These are phyloP conservation scores for Polytrichum commune DNA, from an alignment of 225 moss, liverwort and hornwort genomes.

Conservation along the genomic window DNA sequence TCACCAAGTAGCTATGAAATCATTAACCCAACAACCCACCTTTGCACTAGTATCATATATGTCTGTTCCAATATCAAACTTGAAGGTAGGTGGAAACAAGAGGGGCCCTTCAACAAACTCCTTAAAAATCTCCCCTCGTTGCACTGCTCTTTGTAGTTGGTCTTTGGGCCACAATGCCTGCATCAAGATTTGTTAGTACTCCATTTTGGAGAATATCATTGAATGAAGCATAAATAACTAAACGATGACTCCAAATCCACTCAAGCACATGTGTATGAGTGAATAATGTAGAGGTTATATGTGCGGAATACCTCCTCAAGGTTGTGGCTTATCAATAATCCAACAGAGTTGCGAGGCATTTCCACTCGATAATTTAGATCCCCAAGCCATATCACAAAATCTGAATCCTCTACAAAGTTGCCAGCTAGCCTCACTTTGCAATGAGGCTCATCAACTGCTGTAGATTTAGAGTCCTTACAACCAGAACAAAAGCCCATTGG, in stretches of 20 bases:
- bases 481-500: conserved; percentile 25
- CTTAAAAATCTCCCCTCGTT: conserved; percentile 54
- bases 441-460: conserved; percentile 18
- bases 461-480: conserved; percentile 26
- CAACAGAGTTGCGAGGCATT: conserved; percentile 58
- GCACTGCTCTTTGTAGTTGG: conserved; percentile 56
- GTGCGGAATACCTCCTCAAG: conserved; percentile 52
- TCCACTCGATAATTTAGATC: conserved; percentile 82
- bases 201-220: too few species aligned
- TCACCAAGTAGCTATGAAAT: too few species aligned
- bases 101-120: conserved; percentile 65
- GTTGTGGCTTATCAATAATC: conserved; percentile 64
- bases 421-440: conserved; percentile 21
- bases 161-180: conserved; percentile 69
- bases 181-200: not conserved
- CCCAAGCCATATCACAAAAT: conserved; percentile 80
- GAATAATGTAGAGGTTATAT: too few species aligned
- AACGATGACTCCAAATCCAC: too few species aligned
- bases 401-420: conserved; percentile 55
- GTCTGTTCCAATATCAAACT: conserved; percentile 67
- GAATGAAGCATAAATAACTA: too few species aligned
- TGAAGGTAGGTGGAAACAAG: conserved; percentile 70
- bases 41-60: conserved; percentile 68
- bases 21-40: conserved; percentile 25
- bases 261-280: too few species aligned